phyloP scores from a whole-genome alignment of 805 yeast genomes.

The Suhomyces sp. region DNA sequence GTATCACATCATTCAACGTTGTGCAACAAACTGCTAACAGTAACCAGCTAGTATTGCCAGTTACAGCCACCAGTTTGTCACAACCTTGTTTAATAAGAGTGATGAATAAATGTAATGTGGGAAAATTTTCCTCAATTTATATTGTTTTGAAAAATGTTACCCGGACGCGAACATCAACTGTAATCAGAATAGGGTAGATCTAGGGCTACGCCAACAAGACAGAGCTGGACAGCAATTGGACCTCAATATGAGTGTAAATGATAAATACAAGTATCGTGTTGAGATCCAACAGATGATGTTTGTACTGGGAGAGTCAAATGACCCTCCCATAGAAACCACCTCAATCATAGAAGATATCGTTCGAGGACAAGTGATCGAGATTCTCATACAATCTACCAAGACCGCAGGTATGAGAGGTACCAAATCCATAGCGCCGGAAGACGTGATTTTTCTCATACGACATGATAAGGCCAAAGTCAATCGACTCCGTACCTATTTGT shows the following conservation, averaged over 20 bases:
- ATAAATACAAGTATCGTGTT: slow-evolving; percentile 71
- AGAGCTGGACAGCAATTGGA: background rate
- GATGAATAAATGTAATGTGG: background rate
- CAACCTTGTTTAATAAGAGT: background rate
- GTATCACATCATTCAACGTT: background rate
- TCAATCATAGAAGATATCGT: slow-evolving; percentile 94
- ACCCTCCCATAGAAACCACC: slow-evolving; percentile 89
- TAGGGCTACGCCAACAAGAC: background rate
- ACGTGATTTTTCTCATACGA: slow-evolving; percentile 85
- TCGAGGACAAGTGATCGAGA: slow-evolving; percentile 88
- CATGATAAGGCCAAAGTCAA: slow-evolving; percentile 94
- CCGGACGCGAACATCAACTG: background rate
- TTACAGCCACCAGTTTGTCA: background rate
- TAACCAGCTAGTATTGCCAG: background rate
- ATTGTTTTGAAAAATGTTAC: background rate
- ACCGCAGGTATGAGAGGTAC: slow-evolving; percentile 80
- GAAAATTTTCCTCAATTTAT: background rate
- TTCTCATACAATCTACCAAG: slow-evolving; percentile 69
- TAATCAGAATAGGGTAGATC: background rate
- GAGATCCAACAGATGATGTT: slow-evolving; percentile 99
- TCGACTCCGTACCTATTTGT: slow-evolving; percentile 80
- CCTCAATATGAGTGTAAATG: slow-evolving; percentile 10
- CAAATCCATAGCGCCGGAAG: slow-evolving; percentile 84
- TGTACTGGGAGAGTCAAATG: slow-evolving; percentile 92
- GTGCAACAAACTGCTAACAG: background rate